These are phyloP conservation scores for Actinomortierella ambigua DNA, from an alignment of 371 early-diverging fungal species.

Conservation along the genomic window DNA sequence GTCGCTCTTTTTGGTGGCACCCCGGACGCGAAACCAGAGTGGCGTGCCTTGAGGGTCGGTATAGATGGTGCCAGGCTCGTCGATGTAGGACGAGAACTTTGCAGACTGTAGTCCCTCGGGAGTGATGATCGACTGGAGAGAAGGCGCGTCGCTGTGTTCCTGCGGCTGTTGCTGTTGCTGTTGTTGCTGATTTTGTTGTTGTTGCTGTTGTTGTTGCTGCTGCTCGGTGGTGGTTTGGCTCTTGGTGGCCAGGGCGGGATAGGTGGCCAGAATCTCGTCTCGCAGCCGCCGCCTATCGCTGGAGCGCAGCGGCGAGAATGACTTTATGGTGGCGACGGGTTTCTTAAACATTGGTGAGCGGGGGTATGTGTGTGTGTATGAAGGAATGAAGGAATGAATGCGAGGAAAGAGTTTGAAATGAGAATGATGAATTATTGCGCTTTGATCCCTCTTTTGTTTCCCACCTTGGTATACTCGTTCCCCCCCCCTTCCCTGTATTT, in stretches of 20 bases:
- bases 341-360: slow-evolving; percentile 61
- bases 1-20: slow-evolving; percentile 22
- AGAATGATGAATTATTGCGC: no score
- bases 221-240: slow-evolving; percentile 19
- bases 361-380: no score
- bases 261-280: slow-evolving; percentile 57
- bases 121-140: slow-evolving; percentile 42
- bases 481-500: no score
- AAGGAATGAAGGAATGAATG: no score
- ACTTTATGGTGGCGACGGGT: slow-evolving; percentile 58
- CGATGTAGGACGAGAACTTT: slow-evolving; percentile 63
- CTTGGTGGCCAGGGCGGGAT: slow-evolving; percentile 48
- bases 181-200: no score
- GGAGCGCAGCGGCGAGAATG: slow-evolving; percentile 63
- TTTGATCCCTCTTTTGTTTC: no score
- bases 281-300: slow-evolving; percentile 65
- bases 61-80: slow-evolving; percentile 65
- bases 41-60: slow-evolving; percentile 57
- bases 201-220: slow-evolving; percentile 28
- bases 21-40: slow-evolving; percentile 65
- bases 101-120: slow-evolving; percentile 65
- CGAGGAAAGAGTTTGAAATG: no score
- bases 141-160: no score
- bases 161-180: slow-evolving; percentile 31
- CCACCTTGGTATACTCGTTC: no score